Conservation (phyloP, 306 rosid genomes). For the Urtica urens region DNA sequence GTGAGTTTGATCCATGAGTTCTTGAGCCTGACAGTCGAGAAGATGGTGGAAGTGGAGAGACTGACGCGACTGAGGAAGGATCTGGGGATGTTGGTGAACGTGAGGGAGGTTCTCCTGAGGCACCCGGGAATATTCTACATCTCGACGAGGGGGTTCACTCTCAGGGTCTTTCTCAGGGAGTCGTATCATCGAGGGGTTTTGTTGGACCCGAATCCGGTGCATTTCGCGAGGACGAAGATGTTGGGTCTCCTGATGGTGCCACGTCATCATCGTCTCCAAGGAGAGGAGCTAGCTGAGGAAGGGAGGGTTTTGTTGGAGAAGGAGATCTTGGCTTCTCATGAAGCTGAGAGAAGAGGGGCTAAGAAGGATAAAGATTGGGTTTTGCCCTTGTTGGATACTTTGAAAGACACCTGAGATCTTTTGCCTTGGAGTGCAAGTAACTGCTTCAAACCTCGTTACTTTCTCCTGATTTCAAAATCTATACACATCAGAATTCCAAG, state of each 20-base stretch:
- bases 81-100: conserved; percentile 43
- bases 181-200: conserved; percentile 43
- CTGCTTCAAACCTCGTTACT: too few relatives aligned
- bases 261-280: conserved; percentile 36
- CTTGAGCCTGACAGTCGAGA: conserved; percentile 72
- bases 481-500: too few relatives aligned
- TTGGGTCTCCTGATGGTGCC: conserved; percentile 54
- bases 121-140: conserved; percentile 74
- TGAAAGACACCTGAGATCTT: too few relatives aligned
- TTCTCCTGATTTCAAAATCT: too few relatives aligned
- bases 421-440: too few relatives aligned
- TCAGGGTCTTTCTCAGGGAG: conserved; percentile 60
- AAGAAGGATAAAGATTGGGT: conserved; percentile 47
- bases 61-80: conserved; percentile 58
- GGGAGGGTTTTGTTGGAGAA: conserved; percentile 16
- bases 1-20: conserved; percentile 74
- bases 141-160: conserved; percentile 51
- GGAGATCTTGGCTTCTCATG: conserved; percentile 10
- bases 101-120: conserved; percentile 45
- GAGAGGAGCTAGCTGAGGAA: conserved; percentile 20
- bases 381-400: conserved; percentile 45
- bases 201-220: conserved; percentile 42
- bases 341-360: conserved; percentile 19
- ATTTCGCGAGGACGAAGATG: conserved; percentile 40
- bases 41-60: conserved; percentile 68